phyloP scores from a whole-genome alignment of 805 yeast genomes.

The Metschnikowia matae region DNA sequence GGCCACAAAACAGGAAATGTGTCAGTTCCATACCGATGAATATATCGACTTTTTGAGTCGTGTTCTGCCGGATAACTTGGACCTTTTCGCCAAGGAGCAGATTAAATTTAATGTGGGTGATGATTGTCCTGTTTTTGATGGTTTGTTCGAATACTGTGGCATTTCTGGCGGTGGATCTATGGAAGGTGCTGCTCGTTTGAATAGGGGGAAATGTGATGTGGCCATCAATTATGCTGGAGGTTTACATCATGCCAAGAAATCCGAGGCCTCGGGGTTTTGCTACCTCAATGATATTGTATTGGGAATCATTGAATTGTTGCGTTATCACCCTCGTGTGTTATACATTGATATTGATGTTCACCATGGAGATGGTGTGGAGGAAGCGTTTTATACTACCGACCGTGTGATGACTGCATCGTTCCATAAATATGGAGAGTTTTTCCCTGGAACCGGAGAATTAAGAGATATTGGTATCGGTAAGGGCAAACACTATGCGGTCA shows the following conservation, averaged over 20 bases:
- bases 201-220: constrained; percentile 79
- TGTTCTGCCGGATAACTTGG: constrained; percentile 89
- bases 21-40: constrained; percentile 97
- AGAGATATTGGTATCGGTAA: constrained; percentile 80
- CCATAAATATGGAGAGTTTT: constrained; percentile 89
- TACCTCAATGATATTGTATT: constrained; percentile 86
- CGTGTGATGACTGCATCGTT: constrained; percentile 87
- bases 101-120: constrained; percentile 94
- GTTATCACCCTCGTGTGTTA: constrained; percentile 81
- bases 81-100: constrained; percentile 81
- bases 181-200: constrained; percentile 83
- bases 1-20: constrained; percentile 96
- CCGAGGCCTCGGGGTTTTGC: constrained; percentile 88
- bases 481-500: constrained; percentile 79
- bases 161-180: constrained; percentile 86
- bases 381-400: constrained; percentile 88
- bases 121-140: constrained; percentile 75
- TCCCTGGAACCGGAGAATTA: constrained; percentile 89
- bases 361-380: constrained; percentile 95
- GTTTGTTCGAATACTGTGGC: constrained; percentile 69
- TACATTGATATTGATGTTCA: constrained; percentile 90
- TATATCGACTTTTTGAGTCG: constrained; percentile 88
- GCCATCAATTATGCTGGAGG: constrained; percentile 96
- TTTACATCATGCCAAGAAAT: constrained; percentile 86
- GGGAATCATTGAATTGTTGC: constrained; percentile 71